Base-by-base conservation (phyloP, 106 monocot genomes). In the Apostasia ramifera region DNA sequence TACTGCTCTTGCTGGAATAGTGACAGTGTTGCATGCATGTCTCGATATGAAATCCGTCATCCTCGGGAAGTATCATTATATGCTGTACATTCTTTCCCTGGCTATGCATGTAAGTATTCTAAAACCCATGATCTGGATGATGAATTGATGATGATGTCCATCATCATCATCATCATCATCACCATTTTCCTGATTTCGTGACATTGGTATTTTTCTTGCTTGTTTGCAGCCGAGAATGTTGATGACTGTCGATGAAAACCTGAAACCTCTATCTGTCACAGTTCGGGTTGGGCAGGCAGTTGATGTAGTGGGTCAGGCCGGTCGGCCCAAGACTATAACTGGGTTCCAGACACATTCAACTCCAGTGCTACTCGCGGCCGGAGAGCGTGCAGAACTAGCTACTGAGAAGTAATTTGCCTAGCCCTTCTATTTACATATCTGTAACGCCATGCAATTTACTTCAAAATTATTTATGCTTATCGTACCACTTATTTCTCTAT, bases 261-360 rank as follows among this genome's bases (percentile, higher is more conserved):
- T 92, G 61, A 98, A 93, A 73, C 89, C 97, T n/a, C 59, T 98
- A 11, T 87, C 92, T 5, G 87, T 93, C 9, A 89, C 85, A 0
- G 97, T 98, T 1, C 73, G 92, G 3, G 97, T 98, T 47, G 98
- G 98, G 43, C 98, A 98, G 78, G 90, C 98, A 14, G 93, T 98
- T 58, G 92, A 98, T 74, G 92, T 92, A 1, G 97, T 98, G 3
- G 92, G 97, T 12, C 92, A 98, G 73, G 97, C 97, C 5, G 97
- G 97, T 38, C 76, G 89, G 12, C 89, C 97, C 10, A 92, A 98
- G 76, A 92, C 92, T 8, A 98, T 98, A 11, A 98, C 98, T 4
- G 98, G 98, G 8, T 98, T 98, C 77, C 98, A 98, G 69, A 93
- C 98, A 3, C 93, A 93, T 70, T 90, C 90, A 0, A 98, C 98